phyloP scores from a whole-genome alignment of 441 rosid genomes.

The Pelargonium citronellum region DNA sequence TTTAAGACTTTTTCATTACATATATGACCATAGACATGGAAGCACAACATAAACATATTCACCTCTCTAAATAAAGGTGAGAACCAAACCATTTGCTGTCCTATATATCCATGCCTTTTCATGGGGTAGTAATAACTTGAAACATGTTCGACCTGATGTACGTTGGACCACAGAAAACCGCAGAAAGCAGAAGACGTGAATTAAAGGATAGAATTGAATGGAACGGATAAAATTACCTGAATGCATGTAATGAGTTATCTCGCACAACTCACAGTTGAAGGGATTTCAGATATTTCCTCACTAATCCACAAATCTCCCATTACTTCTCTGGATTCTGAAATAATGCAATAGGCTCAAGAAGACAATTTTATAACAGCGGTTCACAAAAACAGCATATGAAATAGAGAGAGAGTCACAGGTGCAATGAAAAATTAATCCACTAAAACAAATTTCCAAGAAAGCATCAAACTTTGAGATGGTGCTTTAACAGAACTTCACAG shows the following conservation, averaged over 20 bases:
- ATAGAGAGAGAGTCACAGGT: background rate
- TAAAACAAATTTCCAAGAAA: background rate
- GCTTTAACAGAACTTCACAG: background rate
- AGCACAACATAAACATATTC: background rate
- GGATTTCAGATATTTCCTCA: constrained; percentile 25
- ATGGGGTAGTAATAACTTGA: constrained; percentile 17
- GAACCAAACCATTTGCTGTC: constrained; percentile 20
- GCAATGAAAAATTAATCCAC: background rate
- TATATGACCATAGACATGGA: background rate
- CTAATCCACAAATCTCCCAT: constrained; percentile 37
- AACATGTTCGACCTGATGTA: constrained; percentile 21
- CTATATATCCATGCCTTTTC: constrained; percentile 19
- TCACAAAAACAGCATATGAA: background rate
- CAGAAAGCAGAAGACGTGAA: background rate
- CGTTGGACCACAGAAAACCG: constrained; percentile 1
- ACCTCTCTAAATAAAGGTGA: background rate
- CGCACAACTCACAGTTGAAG: constrained; percentile 30
- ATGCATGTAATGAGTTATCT: background rate
- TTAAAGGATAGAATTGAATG: constrained; percentile 1
- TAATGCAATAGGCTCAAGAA: background rate
- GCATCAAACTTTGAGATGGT: background rate
- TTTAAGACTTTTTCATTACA: background rate
- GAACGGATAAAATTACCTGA: constrained; percentile 4
- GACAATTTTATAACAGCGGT: background rate
- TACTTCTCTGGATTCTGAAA: constrained; percentile 22